Conservation (phyloP, 495 filamentous ascomycete genomes). For the Barbatosphaeria neglecta region DNA sequence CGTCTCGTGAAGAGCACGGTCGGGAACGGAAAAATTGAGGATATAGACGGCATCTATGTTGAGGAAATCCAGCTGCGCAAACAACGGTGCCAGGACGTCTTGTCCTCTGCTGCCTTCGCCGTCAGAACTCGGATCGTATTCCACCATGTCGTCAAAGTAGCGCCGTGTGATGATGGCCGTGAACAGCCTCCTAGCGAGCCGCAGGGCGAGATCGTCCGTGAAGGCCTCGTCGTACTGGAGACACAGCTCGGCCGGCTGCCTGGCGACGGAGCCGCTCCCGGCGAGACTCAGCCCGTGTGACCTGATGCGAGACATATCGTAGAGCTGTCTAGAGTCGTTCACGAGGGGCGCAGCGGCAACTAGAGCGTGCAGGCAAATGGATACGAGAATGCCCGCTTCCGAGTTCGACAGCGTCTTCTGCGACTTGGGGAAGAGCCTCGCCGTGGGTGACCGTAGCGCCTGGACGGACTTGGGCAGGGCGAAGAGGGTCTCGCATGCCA, state of each 20-base stretch:
- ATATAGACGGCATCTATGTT: conserved; percentile 23
- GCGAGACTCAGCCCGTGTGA: conserved; percentile 31
- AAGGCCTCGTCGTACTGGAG: conserved; percentile 46
- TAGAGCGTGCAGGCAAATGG: conserved; percentile 42
- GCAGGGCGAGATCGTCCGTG: conserved; percentile 36
- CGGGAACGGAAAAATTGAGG: conserved; percentile 33
- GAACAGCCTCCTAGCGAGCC: conserved; percentile 38
- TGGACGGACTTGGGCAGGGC: conserved; percentile 48
- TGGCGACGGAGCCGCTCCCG: conserved; percentile 18
- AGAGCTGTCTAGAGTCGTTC: conserved; percentile 24
- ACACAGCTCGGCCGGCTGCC: conserved; percentile 32
- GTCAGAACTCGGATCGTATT: conserved; percentile 15
- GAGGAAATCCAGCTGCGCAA: conserved; percentile 36
- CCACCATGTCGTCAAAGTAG: conserved; percentile 31
- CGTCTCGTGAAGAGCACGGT: conserved; percentile 36
- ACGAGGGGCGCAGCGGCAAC: conserved; percentile 41
- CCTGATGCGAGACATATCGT: conserved; percentile 41
- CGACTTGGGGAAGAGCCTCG: conserved; percentile 25
- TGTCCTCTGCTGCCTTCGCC: conserved; percentile 15
- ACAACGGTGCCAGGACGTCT: conserved; percentile 33
- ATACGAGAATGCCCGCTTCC: conserved; percentile 38
- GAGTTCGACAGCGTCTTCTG: conserved; percentile 24
- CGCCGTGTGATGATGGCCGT: conserved; percentile 36
- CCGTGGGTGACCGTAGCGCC: conserved; percentile 24
- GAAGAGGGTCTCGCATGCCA: conserved; percentile 55